Percentiles rank a stretch among this genome's conserved stretches.
phyloP scores from a whole-genome alignment of 179 eudicot genomes.

The Vitellaria paradoxa region DNA sequence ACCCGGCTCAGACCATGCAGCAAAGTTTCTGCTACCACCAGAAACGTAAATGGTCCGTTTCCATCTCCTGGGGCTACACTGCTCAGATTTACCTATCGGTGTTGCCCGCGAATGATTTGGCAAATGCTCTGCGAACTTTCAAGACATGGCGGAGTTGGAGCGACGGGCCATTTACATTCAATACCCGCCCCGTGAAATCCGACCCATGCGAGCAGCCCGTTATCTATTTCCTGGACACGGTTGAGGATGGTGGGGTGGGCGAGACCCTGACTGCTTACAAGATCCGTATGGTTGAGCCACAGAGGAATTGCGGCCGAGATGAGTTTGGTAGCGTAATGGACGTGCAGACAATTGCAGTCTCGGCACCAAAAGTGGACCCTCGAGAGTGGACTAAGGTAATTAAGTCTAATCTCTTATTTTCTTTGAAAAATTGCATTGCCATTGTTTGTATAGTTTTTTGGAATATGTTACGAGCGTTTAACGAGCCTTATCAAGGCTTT shows the following conservation, averaged over 20 bases:
- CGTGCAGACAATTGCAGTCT: constrained; percentile 44
- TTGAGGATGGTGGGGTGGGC: constrained; percentile 36
- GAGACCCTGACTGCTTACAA: constrained; percentile 46
- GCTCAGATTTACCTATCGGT: constrained; percentile 67
- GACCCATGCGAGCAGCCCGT: constrained; percentile 61
- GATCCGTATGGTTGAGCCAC: constrained; percentile 30
- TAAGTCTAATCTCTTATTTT: neutral
- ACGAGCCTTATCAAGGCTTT: too few relatives aligned
- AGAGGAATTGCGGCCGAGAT: constrained; percentile 35
- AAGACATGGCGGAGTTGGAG: constrained; percentile 68
- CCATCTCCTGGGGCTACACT: constrained; percentile 91
- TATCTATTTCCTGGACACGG: constrained; percentile 48
- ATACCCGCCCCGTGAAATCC: constrained; percentile 54
- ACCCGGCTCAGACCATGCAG: constrained; percentile 64
- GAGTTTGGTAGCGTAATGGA: constrained; percentile 31
- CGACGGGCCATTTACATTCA: constrained; percentile 77
- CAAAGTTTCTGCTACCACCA: constrained; percentile 70
- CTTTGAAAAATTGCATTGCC: too few relatives aligned
- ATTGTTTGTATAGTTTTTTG: too few relatives aligned
- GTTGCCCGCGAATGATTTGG: constrained; percentile 45
- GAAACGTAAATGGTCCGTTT: constrained; percentile 68
- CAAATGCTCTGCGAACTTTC: constrained; percentile 65
- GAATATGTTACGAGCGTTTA: too few relatives aligned
- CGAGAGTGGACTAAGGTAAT: constrained; percentile 53
- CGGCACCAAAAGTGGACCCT: constrained; percentile 53